A percentile compares a stretch with the other conserved stretches of the same genome.
Evolutionary conservation across 768 basidiomycete species (phyloP).

Genomic region (button mushroom (Agaricus bisporus)): DNA sequence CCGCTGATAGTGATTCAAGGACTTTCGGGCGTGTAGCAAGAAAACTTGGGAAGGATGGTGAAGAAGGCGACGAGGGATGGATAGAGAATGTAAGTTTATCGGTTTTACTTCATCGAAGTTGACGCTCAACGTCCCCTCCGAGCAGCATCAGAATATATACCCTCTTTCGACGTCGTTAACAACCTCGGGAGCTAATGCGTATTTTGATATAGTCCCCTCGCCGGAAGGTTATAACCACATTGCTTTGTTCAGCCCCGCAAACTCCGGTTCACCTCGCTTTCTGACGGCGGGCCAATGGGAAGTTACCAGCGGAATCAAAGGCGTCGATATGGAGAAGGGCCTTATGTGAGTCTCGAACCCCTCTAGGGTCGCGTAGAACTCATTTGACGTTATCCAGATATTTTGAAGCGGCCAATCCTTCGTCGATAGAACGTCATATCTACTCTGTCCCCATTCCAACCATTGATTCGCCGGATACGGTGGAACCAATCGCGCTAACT

Average conservation of each 20-base stretch:
- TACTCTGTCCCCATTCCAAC: conserved; percentile 74
- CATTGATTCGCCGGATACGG: conserved; percentile 25
- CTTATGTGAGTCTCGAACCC: conserved; percentile 62
- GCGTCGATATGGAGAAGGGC: conserved; percentile 60
- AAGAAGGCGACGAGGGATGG: conserved; percentile 92
- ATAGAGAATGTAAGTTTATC: conserved; percentile 66
- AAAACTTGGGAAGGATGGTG: conserved; percentile 74
- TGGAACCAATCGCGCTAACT: conserved; percentile 44
- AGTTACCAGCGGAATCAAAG: conserved; percentile 68
- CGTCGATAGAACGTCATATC: conserved; percentile 77
- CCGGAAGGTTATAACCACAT: conserved; percentile 85
- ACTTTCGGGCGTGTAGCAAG: conserved; percentile 56
- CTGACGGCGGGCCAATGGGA: conserved; percentile 90
- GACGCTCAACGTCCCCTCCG: not conserved
- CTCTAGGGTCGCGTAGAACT: not conserved
- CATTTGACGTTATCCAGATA: conserved; percentile 48
- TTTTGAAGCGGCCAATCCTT: conserved; percentile 80
- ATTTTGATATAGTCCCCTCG: conserved; percentile 86
- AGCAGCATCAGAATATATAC: conserved; percentile 57
- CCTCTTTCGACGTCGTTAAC: conserved; percentile 44
- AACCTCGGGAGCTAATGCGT: conserved; percentile 48
- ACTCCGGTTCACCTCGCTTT: conserved; percentile 65
- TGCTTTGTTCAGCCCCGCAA: conserved; percentile 81
- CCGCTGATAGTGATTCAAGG: conserved; percentile 19
- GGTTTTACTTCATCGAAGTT: not conserved